Evolutionary conservation across 139 green algal genomes (phyloP).

Genomic region (Spirogloea muscicola): DNA sequence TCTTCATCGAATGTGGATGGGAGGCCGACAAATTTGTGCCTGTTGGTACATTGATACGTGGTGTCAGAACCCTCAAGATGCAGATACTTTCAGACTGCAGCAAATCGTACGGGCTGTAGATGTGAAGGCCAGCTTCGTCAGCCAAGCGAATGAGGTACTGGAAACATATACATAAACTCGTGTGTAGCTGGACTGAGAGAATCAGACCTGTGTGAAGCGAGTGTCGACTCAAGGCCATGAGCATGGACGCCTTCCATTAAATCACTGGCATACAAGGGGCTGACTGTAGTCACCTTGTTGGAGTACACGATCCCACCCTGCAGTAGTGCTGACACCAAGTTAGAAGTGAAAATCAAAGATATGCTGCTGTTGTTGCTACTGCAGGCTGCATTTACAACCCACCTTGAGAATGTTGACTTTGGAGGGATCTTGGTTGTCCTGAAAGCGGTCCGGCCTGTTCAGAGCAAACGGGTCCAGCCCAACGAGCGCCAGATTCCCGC

Average conservation of each 20-base stretch:
- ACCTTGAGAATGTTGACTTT: slow-evolving; percentile 33
- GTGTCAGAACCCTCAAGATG: background rate
- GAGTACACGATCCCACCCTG: slow-evolving; percentile 45
- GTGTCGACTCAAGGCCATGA: slow-evolving; percentile 6
- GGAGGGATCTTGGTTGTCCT: slow-evolving; percentile 36
- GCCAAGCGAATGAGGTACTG: background rate
- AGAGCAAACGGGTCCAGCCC: slow-evolving; percentile 25
- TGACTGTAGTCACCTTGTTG: slow-evolving; percentile 44
- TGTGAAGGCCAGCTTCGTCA: background rate
- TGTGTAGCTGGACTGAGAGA: background rate
- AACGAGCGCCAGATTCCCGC: background rate
- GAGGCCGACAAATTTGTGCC: slow-evolving; percentile 30
- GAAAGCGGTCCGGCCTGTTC: slow-evolving; percentile 28
- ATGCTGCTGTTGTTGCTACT: background rate
- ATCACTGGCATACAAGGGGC: slow-evolving; percentile 10
- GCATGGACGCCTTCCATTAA: background rate
- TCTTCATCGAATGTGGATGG: slow-evolving; percentile 12
- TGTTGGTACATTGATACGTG: background rate
- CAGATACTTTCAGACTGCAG: slow-evolving; percentile 1
- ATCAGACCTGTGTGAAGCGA: slow-evolving; percentile 5
- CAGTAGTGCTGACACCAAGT: background rate
- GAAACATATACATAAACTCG: background rate
- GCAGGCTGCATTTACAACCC: slow-evolving; percentile 4
- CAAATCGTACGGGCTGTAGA: background rate
- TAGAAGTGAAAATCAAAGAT: too few relatives aligned